Evolutionary conservation across 2,329 filamentous ascomycete genomes (phyloP).

Genomic region (Didymella lethalis): DNA sequence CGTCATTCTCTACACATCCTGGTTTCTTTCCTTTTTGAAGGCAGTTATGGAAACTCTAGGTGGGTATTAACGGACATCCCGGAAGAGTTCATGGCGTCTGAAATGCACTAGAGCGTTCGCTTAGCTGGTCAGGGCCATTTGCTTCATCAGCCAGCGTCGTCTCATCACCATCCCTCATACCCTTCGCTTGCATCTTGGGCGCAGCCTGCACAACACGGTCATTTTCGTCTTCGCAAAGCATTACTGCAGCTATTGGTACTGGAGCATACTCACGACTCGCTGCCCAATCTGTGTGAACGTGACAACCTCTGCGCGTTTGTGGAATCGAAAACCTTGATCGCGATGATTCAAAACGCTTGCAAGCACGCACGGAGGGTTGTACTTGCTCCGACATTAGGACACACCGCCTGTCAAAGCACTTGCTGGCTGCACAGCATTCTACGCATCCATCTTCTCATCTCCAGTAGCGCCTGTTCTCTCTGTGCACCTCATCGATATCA

Average conservation of each 20-base stretch:
- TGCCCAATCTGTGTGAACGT: neutral
- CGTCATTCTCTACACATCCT: neutral
- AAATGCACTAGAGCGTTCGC: neutral
- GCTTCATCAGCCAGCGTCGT: neutral
- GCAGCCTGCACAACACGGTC: neutral
- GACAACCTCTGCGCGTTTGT: neutral
- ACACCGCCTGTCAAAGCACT: neutral
- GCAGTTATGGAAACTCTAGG: neutral
- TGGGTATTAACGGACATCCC: neutral
- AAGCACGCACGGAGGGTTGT: neutral
- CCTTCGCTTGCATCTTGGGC: neutral
- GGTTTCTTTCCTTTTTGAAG: neutral
- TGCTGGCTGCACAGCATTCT: neutral
- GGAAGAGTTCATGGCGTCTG: neutral
- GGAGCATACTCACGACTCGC: neutral
- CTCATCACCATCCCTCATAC: neutral
- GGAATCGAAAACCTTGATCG: neutral
- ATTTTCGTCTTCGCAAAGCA: neutral
- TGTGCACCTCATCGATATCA: conserved; percentile 3
- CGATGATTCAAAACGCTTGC: neutral
- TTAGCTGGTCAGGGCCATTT: neutral
- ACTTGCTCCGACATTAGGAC: neutral
- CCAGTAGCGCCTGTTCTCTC: neutral
- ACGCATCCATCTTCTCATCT: neutral
- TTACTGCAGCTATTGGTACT: neutral